Evolutionary conservation across 2,329 filamentous ascomycete species (phyloP).

Genomic region (Colletotrichum horii): DNA sequence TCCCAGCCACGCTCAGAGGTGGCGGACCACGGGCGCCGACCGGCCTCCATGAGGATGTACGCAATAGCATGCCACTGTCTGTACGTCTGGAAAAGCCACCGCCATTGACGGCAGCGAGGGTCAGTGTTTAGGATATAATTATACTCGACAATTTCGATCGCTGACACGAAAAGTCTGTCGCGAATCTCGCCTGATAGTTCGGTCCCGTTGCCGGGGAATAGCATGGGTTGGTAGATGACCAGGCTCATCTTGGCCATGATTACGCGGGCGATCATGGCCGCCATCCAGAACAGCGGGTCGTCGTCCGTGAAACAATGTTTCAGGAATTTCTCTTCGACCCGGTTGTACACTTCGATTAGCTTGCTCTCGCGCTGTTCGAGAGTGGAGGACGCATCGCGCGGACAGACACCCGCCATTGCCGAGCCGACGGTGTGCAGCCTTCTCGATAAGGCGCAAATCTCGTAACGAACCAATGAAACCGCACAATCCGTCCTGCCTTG

Average conservation of each 20-base stretch:
- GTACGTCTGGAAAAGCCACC: slow-evolving; percentile 57
- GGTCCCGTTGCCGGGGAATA: slow-evolving; percentile 62
- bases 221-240: slow-evolving; percentile 76
- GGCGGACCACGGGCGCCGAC: slow-evolving; percentile 53
- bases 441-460: slow-evolving; percentile 50
- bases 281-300: slow-evolving; percentile 69
- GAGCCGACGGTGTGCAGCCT: slow-evolving; percentile 38
- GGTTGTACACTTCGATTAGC: slow-evolving; percentile 57
- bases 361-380: slow-evolving; percentile 44
- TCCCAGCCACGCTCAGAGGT: slow-evolving; percentile 57
- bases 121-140: slow-evolving; percentile 70
- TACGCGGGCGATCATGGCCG: slow-evolving; percentile 70
- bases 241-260: slow-evolving; percentile 82
- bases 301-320: slow-evolving; percentile 48
- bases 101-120: slow-evolving; percentile 46
- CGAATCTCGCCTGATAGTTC: slow-evolving; percentile 66
- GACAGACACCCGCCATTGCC: slow-evolving; percentile 34
- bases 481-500: slow-evolving; percentile 60
- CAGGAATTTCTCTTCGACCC: slow-evolving; percentile 61
- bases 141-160: slow-evolving; percentile 77
- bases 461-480: slow-evolving; percentile 52
- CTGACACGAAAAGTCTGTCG: slow-evolving; percentile 73
- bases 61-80: slow-evolving; percentile 58
- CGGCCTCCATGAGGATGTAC: slow-evolving; percentile 52
- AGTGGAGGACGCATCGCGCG: slow-evolving; percentile 31